A percentile compares a stretch with the other conserved stretches of the same genome.
phyloP scores from a whole-genome alignment of 2,329 filamentous ascomycete species.

The Venturia oleaginea region DNA sequence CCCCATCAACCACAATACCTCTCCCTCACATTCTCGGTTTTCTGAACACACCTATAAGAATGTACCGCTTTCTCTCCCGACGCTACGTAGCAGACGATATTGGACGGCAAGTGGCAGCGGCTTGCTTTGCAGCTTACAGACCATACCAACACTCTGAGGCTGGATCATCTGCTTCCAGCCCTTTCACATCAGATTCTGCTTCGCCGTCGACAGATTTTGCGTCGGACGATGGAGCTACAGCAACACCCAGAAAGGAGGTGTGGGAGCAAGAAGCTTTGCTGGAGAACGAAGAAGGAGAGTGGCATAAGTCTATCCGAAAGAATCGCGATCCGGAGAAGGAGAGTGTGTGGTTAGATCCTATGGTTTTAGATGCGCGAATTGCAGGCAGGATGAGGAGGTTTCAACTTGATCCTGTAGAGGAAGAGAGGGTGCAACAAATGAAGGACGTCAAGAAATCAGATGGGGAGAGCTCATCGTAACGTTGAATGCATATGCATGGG shows the following conservation, averaged over 20 bases:
- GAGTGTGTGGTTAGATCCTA: slow-evolving; percentile 64
- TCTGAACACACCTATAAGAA: slow-evolving; percentile 74
- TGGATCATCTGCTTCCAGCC: slow-evolving; percentile 53
- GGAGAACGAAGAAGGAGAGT: slow-evolving; percentile 64
- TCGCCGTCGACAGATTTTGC: slow-evolving; percentile 18
- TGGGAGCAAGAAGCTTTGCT: slow-evolving; percentile 58
- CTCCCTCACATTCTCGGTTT: slow-evolving; percentile 92
- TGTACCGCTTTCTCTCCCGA: slow-evolving; percentile 81
- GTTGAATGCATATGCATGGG: background rate
- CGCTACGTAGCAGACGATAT: slow-evolving; percentile 79
- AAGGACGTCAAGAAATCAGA: background rate
- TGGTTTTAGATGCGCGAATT: slow-evolving; percentile 70
- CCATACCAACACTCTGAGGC: slow-evolving; percentile 62
- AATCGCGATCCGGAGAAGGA: slow-evolving; percentile 47
- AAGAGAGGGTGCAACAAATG: background rate
- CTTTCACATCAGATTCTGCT: slow-evolving; percentile 28
- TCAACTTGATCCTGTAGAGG: slow-evolving; percentile 39
- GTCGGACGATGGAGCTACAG: slow-evolving; percentile 20
- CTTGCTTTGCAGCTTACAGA: slow-evolving; percentile 56
- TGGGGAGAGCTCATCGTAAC: background rate
- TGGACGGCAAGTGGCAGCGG: slow-evolving; percentile 77
- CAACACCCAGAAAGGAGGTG: slow-evolving; percentile 18
- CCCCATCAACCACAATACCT: slow-evolving; percentile 61
- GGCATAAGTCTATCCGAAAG: slow-evolving; percentile 68
- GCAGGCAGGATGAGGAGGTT: slow-evolving; percentile 73